Base-by-base conservation (phyloP, 208 protist species). In the Strigomonas galati region DNA sequence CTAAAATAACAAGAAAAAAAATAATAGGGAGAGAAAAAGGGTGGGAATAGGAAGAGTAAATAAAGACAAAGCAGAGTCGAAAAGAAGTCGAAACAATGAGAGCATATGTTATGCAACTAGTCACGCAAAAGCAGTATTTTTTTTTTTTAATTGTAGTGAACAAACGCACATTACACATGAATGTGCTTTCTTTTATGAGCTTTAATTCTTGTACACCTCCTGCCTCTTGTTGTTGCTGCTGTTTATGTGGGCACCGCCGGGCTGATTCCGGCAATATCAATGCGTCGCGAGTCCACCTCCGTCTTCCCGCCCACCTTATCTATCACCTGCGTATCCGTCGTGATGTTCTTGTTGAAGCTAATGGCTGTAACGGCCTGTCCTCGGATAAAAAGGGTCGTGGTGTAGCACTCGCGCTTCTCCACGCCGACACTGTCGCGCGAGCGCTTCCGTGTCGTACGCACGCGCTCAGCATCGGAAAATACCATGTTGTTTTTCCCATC, bases 401-500 rank as follows among this genome's bases (percentile, higher is more conserved):
- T 60, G 67, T 92, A 95, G 67, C 78, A 89, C 76, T 89, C 82
- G 1, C 67, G 79, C 68, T 19, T 79, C 48, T 19, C 63, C 57
- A n/a, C 57, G 52, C 48, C 75, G 51, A 2, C 67, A 48, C 64
- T 17, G 54, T 35, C 66, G 46, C 26, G 71, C 58, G 52, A 51
- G 15, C 69, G 67, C 21, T 54, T 63, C 3, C 78, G 80, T 76
- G 86, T 89, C 10, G 82, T 54, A 28, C 75, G 64, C 21, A 72
- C 73, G 7, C 89, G 86, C 67, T 93, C 86, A 23, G 75, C 78
- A 30, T 92, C 85, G 4, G 87, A 89, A 5, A 95, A 67, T 48
- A 95, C 74, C n/a, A 93, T 51, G 44, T 92, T 95, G 37, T 78
- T 81, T 5, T 57, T 75, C n/a, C 57, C 61, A 61, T 82, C 83